Evolutionary conservation across 305 asterid species (phyloP).

Genomic region (Solanum hybrid): DNA sequence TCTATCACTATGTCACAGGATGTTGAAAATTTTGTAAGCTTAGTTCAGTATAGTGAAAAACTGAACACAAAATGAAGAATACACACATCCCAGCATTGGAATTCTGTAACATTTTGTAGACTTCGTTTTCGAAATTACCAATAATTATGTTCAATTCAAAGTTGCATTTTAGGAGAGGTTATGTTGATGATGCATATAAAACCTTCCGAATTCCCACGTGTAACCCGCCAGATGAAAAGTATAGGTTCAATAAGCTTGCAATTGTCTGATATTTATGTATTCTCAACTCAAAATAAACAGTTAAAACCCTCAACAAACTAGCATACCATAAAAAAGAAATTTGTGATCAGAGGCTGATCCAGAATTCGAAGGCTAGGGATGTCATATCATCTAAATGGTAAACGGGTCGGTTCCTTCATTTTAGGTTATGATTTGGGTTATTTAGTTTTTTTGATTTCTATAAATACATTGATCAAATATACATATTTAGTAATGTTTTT

Average conservation of each 20-base stretch:
- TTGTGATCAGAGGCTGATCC: too few species aligned
- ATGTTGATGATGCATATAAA: neutral
- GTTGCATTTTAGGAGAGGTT: neutral
- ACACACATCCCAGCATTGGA: neutral
- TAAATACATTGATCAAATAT: too few species aligned
- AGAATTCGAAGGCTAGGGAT: too few species aligned
- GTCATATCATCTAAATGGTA: too few species aligned
- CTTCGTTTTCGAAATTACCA: neutral
- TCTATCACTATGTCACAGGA: neutral
- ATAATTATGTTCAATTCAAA: neutral
- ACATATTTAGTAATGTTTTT: too few species aligned
- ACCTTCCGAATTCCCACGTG: neutral
- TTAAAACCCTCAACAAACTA: neutral
- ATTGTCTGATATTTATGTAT: neutral
- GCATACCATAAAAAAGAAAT: neutral
- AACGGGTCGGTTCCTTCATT: too few species aligned
- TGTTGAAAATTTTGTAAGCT: neutral
- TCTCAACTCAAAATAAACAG: neutral
- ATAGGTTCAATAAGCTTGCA: neutral
- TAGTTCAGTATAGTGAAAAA: neutral
- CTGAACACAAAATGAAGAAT: neutral
- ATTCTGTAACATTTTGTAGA: neutral
- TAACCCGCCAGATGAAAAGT: neutral
- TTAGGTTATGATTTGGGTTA: too few species aligned
- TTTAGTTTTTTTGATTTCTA: too few species aligned